Base-by-base conservation (phyloP, 306 rosid species). In the Quercus wislizeni region DNA sequence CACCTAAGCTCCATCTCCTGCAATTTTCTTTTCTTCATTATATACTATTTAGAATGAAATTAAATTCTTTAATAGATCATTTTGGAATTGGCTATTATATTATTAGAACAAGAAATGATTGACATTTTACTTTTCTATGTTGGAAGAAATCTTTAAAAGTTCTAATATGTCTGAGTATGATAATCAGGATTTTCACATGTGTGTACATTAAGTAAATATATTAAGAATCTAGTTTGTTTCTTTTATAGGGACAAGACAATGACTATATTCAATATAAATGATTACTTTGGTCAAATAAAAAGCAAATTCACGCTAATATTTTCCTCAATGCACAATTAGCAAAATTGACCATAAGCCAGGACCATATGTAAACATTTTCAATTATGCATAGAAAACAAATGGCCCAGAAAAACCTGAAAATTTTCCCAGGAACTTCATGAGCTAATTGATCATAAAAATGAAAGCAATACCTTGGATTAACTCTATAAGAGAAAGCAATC, bases 401-500 rank as follows among this genome's bases (percentile, higher is more conserved):
- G 23, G 31, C 8, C 58, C 69, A 52, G 38, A 55, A 33, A 17
- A 64, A 11, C 70, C 23, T 64, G 5, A 63, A 62, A 20, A 21
- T 10, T 35, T 75, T 35, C 35, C 62, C 1, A 23, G 13, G 55
- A 70, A 20, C 6, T 23, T 15, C 19, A 52, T 54, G 28, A 59
- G 54, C 28, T 79, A 51, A 62, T 63, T 79, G 59, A 51, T 72
- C 54, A 62, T 9, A 46, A 61, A 79, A 73, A 69, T 23, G 9
- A 30, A 61, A 35, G 20, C 14, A 67, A 33, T 67, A 33, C 38
- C 28, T 63, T 18, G 38, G 71, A 19, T 67, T 33, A 33, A 35
- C n/a, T 67, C 72, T 33, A 18, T 67, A 33, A 18, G 49, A 10
- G 51, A 31, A 67, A 30, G 46, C 10, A 52, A 49, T 4, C 23